Base-by-base conservation (phyloP, 2,329 filamentous ascomycete genomes). In the Tolypocladium cylindrosporum region DNA sequence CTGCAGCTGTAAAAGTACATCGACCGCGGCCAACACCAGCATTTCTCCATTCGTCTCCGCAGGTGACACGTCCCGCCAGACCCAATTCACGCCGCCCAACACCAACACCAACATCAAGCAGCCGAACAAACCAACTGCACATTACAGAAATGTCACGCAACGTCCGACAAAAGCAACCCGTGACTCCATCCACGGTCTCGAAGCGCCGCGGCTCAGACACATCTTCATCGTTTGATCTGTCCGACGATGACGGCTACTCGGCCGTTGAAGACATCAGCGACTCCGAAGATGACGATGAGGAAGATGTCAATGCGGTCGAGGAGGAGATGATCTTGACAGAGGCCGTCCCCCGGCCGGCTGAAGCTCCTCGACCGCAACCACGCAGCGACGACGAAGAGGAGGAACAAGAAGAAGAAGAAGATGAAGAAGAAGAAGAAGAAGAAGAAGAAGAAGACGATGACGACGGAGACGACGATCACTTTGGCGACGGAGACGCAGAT, bases 231-330 rank as follows among this genome's bases (percentile, higher is more conserved):
- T 71, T 81, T 58, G 75, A 83, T 65, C 75, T 85, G 7, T 87
- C 83, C 61, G 84, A 87, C 60, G 88, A 91, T 59, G 88, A 91
- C 55, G 87, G 84, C 58, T 91, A 91, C 71, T 88, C 85, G 1
- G 88, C 80, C 42, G 87, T 95, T 60, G 89, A 93, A 68, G 84
- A 91, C 55, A 87, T 95, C 60, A 89, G 83, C 64, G 89, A 92
- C 65, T 87, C 84, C 13, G 89, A 82, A 57, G 82, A 92, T 61
- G 87, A 90, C 62, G 89, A 93, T 70, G 87, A 93, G 71, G 84
- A 89, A 63, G 84, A 89, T 78, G 84, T 93, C 58, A 82, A 88
- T 67, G 83, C 86, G 78, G 81, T 85, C 77, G 90, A 94, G 81
- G 89, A 91, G 76, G 80, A 85, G 71, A 83, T 87, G 64, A 90